Evolutionary conservation across 495 filamentous ascomycete genomes (phyloP), one percentile per base, ranked within the genome.

Genomic region (Penicillium malachiteum): DNA sequence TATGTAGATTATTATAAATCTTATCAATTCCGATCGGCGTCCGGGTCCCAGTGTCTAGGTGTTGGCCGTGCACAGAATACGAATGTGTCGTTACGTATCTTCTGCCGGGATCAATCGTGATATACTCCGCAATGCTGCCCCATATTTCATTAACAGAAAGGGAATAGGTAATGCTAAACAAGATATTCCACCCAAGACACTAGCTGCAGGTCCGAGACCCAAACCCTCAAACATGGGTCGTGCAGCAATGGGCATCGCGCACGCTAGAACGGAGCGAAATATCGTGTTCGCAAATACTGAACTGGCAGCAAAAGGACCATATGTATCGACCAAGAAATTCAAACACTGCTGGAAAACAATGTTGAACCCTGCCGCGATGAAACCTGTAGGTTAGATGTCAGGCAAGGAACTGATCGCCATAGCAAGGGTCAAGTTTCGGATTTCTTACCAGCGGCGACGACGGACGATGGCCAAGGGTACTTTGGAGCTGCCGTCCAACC

Each of bases 271-370:
- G 51, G 67, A 71, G 30, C 75, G 59, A 17, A 77, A 56, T 34
- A 76, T 68, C 0, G 71, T 78, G 10, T 68, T 68, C 3, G 73
- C 65, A 8, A 71, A 67, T 1, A 67, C 64, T 1, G 72, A 65
- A 52, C 68, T 71, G 2, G 71, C 70, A 14, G 69, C 70, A 43
- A 71, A 72, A 0, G 61, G 40, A 5, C 60, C 60, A 45, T 72
- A 76, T 7, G 62, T 60, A 38, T 78, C 75, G 38, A 78, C 62
- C 6, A 78, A 58, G 35, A 70, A 78, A 43, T 75, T 76, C 32
- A 74, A 48, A 39, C 68, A 71, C 53, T 72, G 72, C 30, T 67
- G 64, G 16, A 72, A 74, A 34, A 75, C 64, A 40, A 67, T 53
- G n/a, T 64, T 70, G 57, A 72, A 73, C 0, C 74, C 74, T 12